Evolutionary conservation across 73 alveolate genomes (phyloP).

Genomic region (Uronychia setigera): DNA sequence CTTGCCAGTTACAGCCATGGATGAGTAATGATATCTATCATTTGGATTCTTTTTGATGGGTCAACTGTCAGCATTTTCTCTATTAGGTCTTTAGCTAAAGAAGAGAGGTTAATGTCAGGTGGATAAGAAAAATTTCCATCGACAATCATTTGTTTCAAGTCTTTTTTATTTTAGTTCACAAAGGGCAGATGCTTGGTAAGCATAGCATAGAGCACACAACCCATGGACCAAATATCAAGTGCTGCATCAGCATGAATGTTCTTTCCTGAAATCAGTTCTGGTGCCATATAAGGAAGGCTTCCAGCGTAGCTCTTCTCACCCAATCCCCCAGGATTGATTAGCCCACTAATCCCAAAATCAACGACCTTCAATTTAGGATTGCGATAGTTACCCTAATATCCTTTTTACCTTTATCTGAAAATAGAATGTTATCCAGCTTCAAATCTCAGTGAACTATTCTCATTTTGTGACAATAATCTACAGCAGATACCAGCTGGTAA

Average conservation of each 20-base stretch:
- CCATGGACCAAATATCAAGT: conserved; percentile 17
- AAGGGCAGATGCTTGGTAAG: conserved; percentile 3
- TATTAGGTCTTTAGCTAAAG: conserved; percentile 24
- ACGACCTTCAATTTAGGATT: not conserved
- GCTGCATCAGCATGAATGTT: conserved; percentile 5
- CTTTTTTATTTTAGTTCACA: not conserved
- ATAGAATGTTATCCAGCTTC: conserved; percentile 62
- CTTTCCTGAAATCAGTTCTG: not conserved
- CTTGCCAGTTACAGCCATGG: conserved; percentile 17
- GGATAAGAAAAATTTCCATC: conserved; percentile 34
- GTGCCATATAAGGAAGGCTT: conserved; percentile 5
- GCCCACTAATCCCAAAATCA: conserved; percentile 13
- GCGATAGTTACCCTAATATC: conserved; percentile 18
- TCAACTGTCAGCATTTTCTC: conserved; percentile 30
- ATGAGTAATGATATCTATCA: conserved; percentile 23
- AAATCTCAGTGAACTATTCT: conserved; percentile 60
- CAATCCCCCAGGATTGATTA: not conserved
- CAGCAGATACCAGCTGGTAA: conserved; percentile 50
- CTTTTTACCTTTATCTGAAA: conserved; percentile 5
- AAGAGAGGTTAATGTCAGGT: not conserved
- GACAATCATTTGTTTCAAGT: conserved; percentile 17
- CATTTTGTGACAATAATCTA: conserved; percentile 68
- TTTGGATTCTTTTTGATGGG: conserved; percentile 14
- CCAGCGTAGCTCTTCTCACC: conserved; percentile 14
- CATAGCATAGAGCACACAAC: conserved; percentile 6